Evolutionary conservation across 106 monocot species (phyloP), one percentile per base, ranked within the genome.

Genomic region (Cymbidium sinense): DNA sequence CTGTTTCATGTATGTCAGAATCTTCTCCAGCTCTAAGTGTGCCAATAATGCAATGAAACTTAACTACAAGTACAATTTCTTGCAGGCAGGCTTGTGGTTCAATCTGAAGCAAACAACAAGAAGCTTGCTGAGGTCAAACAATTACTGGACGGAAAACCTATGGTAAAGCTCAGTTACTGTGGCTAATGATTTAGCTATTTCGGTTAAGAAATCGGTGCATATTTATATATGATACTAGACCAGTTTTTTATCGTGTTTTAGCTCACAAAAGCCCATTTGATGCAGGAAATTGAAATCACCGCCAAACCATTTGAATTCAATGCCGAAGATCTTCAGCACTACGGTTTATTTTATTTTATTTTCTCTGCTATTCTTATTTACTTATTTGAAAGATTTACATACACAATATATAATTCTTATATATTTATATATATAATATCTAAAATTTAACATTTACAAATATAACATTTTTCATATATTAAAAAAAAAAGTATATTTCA

Each of bases 21-120:
- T n/a, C n/a, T n/a, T n/a, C n/a, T n/a, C n/a, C n/a, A n/a, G n/a
- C n/a, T n/a, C n/a, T n/a, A n/a, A n/a, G n/a, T n/a, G n/a, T 64
- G 4, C 64, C 21, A 27, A 9, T 64, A 64, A 25, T 64, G 23
- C 64, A 64, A 27, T 28, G n/a, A 27, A 27, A 64, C 11, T 27
- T 27, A 27, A 18, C 23, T n/a, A 23, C 6, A 34, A 72, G 13
- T 25, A 20, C 34, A 18, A 73, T 36, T 34, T 44, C 21, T 69
- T 81, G 52, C 88, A 96, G 98, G 98, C 33, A 98, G 85, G 75
- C 87, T 75, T 18, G 98, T 98, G 19, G 73, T 98, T 77, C 98
- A 90, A 81, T 91, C 92, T 70, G 94, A 94, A 62, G 65, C 76
- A 18, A 91, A 86, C 33, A 89, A 85, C 81, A 88, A 69, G 64